Base-by-base conservation (phyloP, 2,329 filamentous ascomycete genomes). In the Tolypocladium pustulatum region DNA sequence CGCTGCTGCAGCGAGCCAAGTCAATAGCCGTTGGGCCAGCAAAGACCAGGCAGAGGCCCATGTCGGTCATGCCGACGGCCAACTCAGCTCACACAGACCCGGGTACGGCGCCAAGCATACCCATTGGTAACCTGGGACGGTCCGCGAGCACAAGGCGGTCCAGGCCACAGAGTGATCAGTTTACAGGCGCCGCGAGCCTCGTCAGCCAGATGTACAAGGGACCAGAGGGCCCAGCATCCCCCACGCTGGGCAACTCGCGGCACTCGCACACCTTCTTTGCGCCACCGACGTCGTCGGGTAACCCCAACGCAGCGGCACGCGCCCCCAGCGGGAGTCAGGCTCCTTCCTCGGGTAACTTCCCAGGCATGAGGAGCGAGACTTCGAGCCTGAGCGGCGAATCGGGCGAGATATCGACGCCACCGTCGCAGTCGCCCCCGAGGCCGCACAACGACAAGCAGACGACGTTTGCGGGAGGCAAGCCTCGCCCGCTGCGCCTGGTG, bases 191-290 rank as follows among this genome's bases (percentile, higher is more conserved):
- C 22, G 88, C 89, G 9, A 84, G 81, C 60, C 83, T 96, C 36
- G 87, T 96, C 55, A 90, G 90, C 66, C 91, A 92, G 72, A 96
- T 96, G 89, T 95, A 95, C 76, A 87, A 87, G 67, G 88, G 88
- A 17, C 82, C 85, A 12, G 82, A 88, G 27, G 81, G 83, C 4
- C 81, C 85, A 10, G 78, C 82, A 51, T 88, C 86, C 27, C 80
- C 84, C 52, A 76, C 81, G 4, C 74, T 86, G 32, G 76, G 76
- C 64, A 78, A 84, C 71, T 75, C 84, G 65, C 75, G 86, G 61
- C 76, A 82, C 69, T 82, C 83, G 62, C 79, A 83, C 67, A 84
- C 83, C 37, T 88, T 88, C 74, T 89, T 89, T 72, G 74, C 74
- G 17, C 73, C 75, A 65, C 76, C 72, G 64, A 73, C 73, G 53